Percentiles rank a stretch among this genome's conserved stretches.
phyloP scores from a whole-genome alignment of 2,329 filamentous ascomycete species.

The Aureobasidium sp. region DNA sequence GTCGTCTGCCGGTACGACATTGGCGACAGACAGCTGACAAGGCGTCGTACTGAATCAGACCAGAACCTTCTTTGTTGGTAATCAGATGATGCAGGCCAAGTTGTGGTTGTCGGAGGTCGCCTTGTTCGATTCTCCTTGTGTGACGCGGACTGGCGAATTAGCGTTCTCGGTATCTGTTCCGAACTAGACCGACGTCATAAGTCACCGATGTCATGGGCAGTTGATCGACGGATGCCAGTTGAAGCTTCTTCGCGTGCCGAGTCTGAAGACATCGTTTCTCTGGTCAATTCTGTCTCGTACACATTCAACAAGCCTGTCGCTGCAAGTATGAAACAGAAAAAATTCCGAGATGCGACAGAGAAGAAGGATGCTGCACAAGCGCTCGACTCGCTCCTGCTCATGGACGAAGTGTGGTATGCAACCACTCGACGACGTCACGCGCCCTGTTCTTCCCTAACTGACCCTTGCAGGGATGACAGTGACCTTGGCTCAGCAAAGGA shows the following conservation, averaged over 20 bases:
- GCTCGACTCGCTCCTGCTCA: background rate
- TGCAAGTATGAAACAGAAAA: background rate
- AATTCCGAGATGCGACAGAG: background rate
- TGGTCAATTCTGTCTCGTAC: background rate
- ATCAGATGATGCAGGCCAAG: background rate
- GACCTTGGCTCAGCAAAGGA: slow-evolving; percentile 28
- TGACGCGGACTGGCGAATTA: background rate
- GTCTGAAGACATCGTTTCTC: background rate
- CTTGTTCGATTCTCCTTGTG: background rate
- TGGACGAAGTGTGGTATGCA: slow-evolving; percentile 5
- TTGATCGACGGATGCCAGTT: background rate
- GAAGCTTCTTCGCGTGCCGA: background rate
- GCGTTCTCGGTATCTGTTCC: background rate
- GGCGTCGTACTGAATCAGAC: background rate
- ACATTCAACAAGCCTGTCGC: background rate
- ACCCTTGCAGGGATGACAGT: slow-evolving; percentile 18
- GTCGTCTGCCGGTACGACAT: background rate
- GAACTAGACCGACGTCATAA: background rate
- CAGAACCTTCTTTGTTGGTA: background rate
- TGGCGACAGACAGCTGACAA: background rate
- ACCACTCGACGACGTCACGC: background rate
- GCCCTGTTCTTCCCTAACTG: background rate
- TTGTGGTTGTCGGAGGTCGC: background rate
- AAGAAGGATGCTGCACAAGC: background rate
- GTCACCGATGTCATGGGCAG: background rate